Evolutionary conservation across 768 basidiomycete species (phyloP).

Genomic region (Botryobasidium botryosum): DNA sequence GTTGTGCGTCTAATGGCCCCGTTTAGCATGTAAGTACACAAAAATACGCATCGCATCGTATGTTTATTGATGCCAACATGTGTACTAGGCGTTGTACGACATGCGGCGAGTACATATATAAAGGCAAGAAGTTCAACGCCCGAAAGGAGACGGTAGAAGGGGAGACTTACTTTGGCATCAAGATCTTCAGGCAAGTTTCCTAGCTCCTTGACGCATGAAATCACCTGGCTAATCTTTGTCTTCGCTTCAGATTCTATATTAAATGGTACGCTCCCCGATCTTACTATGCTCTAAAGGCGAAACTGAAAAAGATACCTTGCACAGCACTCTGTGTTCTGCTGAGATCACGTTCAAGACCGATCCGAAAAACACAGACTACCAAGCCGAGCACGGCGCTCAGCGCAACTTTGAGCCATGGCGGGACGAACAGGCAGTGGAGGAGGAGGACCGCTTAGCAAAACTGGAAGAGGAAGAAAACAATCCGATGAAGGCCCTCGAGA

Average conservation of each 20-base stretch:
- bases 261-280: slow-evolving; percentile 42
- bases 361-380: slow-evolving; percentile 90
- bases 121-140: slow-evolving; percentile 99
- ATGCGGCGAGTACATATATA: slow-evolving; percentile 97
- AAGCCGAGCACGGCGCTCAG: slow-evolving; percentile 89
- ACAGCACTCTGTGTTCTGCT: slow-evolving; percentile 82
- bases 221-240: not conserved
- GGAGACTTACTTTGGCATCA: slow-evolving; percentile 97
- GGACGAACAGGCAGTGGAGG: slow-evolving; percentile 53
- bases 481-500: slow-evolving; percentile 94
- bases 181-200: slow-evolving; percentile 47
- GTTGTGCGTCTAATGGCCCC: slow-evolving; percentile 98
- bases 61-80: not conserved
- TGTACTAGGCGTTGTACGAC: slow-evolving; percentile 67
- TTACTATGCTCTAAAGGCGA: not conserved
- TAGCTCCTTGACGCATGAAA: not conserved
- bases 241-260: slow-evolving; percentile 46
- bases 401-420: slow-evolving; percentile 98
- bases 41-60: not conserved
- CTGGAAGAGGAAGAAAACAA: slow-evolving; percentile 89
- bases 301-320: not conserved
- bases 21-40: slow-evolving; percentile 69
- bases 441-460: slow-evolving; percentile 70
- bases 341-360: slow-evolving; percentile 99
- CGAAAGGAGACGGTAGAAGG: slow-evolving; percentile 95